phyloP scores from a whole-genome alignment of 495 filamentous ascomycete genomes.

The Recurvomyces mirabilis region DNA sequence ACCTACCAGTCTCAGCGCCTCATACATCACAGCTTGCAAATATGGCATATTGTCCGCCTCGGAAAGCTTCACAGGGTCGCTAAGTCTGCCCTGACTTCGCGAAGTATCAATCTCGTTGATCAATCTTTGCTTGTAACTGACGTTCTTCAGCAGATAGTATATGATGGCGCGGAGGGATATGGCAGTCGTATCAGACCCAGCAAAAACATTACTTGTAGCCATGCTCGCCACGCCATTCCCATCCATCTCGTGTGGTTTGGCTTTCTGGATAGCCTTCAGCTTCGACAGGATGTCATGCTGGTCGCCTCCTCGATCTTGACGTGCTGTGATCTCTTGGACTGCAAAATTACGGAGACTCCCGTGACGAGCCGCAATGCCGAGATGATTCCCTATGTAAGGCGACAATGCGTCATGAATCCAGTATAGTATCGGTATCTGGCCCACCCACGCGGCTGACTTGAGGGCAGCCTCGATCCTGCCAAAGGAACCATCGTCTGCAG shows the following conservation, averaged over 20 bases:
- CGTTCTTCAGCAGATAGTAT: constrained; percentile 28
- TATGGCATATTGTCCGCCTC: constrained; percentile 27
- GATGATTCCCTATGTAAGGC: constrained; percentile 27
- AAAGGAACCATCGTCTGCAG: constrained; percentile 26
- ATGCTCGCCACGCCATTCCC: constrained; percentile 22
- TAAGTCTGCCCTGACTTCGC: constrained; percentile 12
- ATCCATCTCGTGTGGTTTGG: constrained; percentile 25
- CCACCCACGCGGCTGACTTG: constrained; percentile 26
- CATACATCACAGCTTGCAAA: constrained; percentile 28
- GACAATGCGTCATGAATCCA: constrained; percentile 25
- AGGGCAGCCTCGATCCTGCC: constrained; percentile 21
- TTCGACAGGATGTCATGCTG: constrained; percentile 25
- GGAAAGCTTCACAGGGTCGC: constrained; percentile 15
- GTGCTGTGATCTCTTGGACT: constrained; percentile 17
- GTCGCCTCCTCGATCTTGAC: constrained; percentile 22
- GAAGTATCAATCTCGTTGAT: constrained; percentile 22
- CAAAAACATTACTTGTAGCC: constrained; percentile 25
- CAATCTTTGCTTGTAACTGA: constrained; percentile 18
- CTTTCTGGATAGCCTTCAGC: constrained; percentile 19
- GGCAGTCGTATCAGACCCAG: constrained; percentile 28
- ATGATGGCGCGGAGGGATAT: constrained; percentile 25
- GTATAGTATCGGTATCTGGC: constrained; percentile 26
- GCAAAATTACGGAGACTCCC: constrained; percentile 26
- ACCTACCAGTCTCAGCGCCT: constrained; percentile 21
- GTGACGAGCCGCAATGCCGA: constrained; percentile 26